A percentile compares a stretch with the other conserved stretches of the same genome.
phyloP scores from a whole-genome alignment of 2,329 filamentous ascomycete species.

The Thielaviopsis euricoi region DNA sequence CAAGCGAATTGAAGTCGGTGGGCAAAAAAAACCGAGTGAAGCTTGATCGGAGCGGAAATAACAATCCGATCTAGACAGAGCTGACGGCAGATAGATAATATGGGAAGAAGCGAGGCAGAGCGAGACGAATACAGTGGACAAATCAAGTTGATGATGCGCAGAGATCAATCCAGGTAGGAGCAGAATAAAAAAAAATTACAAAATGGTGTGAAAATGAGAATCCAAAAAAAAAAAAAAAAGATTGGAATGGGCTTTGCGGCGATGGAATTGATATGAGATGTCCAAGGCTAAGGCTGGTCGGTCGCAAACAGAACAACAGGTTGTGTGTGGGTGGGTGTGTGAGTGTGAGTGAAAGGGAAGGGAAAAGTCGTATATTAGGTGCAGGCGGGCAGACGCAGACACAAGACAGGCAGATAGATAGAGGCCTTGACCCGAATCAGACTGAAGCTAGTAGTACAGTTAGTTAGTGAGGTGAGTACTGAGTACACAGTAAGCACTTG shows the following conservation, averaged over 20 bases:
- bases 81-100: not conserved
- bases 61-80: not conserved
- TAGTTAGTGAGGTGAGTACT: too few species aligned
- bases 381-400: not conserved
- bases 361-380: not conserved
- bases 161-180: not conserved
- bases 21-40: not conserved
- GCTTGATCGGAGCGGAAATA: not conserved
- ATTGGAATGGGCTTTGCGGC: not conserved
- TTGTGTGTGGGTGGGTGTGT: too few species aligned
- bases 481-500: too few species aligned
- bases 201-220: not conserved
- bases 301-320: not conserved
- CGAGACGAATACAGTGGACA: not conserved
- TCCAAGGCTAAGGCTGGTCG: not conserved
- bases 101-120: not conserved
- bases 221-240: not conserved
- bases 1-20: slow-evolving; percentile 14
- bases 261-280: not conserved
- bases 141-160: not conserved
- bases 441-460: too few species aligned
- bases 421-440: too few species aligned
- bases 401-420: too few species aligned
- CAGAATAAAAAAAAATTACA: not conserved
- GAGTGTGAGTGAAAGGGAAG: not conserved